Evolutionary conservation across 352 stramenopile genomes (phyloP), one percentile per base, ranked within the genome.

Genomic region (Globisporangium radiosum): DNA sequence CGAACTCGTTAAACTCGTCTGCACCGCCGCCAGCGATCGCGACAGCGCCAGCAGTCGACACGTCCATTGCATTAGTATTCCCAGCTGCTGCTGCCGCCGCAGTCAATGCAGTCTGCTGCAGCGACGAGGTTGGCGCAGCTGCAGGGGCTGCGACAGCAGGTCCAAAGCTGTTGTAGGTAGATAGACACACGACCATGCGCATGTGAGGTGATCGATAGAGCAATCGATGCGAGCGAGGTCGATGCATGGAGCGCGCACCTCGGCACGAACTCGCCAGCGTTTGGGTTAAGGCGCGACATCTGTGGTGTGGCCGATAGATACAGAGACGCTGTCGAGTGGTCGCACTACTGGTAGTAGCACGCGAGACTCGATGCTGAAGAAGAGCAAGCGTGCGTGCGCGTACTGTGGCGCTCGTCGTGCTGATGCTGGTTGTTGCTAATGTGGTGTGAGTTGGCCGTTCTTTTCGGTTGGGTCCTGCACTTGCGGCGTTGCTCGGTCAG

Each of bases 181-280:
- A 9, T 14, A 44, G 50, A 3, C 25, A 10, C 11, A 25, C 5
- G 11, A 25, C 25, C 25, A 25, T 11, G 49, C 13, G 48, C 17
- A 4, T 50, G 45, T 39, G 49, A 40, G 49, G 39, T 2, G 25
- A 25, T 25, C 25, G 25, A 25, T 25, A 33, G 19, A 7, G 50
- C 4, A 3, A 58, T 45, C 36, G 19, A 66, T 10, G 17, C 33
- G 57, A 19, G 52, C 8, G 43, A 43, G 50, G 25, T 56, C 44
- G 53, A 60, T 55, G 36, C 19, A 56, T 13, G 43, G 17, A 54
- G n/a, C n/a, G 63, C 77, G 54, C 59, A 89, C 83, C 75, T 90
- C 39, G 83, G 83, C 54, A 90, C 79, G 62, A 85, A 92, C 63
- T 85, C 83, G 74, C 81, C 80, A n/a, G 83, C 83, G 66, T 92